These are phyloP conservation scores for Sclerotiophoma versabilis DNA, from an alignment of 2,329 filamentous ascomycete genomes.

Conservation along the genomic window DNA sequence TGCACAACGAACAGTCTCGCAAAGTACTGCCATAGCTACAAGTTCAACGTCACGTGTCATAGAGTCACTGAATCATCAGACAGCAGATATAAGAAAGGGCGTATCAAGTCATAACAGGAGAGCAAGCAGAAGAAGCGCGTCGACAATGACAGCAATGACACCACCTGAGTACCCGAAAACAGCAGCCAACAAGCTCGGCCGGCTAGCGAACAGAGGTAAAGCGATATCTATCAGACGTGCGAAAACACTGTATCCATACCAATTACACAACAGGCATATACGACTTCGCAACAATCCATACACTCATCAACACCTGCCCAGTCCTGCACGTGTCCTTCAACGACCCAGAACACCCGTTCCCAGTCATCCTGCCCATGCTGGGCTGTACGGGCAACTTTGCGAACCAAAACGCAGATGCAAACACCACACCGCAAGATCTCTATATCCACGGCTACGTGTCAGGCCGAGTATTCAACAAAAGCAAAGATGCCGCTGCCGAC, in stretches of 20 bases:
- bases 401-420: constrained; percentile 66
- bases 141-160: constrained; percentile 14
- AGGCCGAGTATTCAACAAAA: constrained; percentile 66
- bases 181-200: constrained; percentile 37
- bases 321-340: constrained; percentile 48
- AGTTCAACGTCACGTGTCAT: background rate
- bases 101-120: background rate
- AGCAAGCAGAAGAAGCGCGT: background rate
- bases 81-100: background rate
- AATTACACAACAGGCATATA: constrained; percentile 32
- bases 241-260: background rate
- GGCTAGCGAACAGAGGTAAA: constrained; percentile 39
- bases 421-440: constrained; percentile 44
- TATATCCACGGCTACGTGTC: constrained; percentile 48
- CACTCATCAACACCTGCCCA: constrained; percentile 39
- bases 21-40: constrained; percentile 6
- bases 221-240: background rate
- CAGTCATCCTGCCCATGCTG: constrained; percentile 49
- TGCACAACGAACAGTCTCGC: background rate
- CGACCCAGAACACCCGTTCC: constrained; percentile 62
- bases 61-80: background rate
- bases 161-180: constrained; percentile 34
- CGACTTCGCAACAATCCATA: constrained; percentile 46
- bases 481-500: constrained; percentile 31
- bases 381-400: constrained; percentile 49